Evolutionary conservation across 2,329 filamentous ascomycete species (phyloP).

Genomic region (Pseudogymnoascus pannorum): DNA sequence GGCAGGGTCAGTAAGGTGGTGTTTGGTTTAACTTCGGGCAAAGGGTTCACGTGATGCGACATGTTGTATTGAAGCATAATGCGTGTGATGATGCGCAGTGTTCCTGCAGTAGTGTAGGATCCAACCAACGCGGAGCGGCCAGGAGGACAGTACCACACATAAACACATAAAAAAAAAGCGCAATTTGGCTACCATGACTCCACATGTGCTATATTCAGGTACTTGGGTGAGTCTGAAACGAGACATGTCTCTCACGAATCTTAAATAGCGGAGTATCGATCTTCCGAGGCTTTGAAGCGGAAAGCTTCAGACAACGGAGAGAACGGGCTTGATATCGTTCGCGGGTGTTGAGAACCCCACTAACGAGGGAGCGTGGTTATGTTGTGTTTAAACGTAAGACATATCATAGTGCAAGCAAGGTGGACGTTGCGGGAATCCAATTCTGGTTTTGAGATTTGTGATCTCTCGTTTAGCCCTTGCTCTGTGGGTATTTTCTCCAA

Average conservation of each 20-base stretch:
- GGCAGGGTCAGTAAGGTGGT: too few species aligned
- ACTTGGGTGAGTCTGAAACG: background rate
- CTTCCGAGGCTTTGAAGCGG: background rate
- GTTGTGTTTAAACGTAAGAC: too few species aligned
- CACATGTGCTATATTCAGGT: background rate
- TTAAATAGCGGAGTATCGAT: background rate
- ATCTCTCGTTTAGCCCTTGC: background rate
- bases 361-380: too few species aligned
- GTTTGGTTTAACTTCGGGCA: background rate
- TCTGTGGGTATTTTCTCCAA: background rate
- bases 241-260: background rate
- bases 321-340: background rate
- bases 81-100: background rate
- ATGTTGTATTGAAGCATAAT: background rate
- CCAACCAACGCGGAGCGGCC: background rate
- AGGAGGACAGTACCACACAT: background rate
- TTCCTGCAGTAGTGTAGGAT: constrained; percentile 2
- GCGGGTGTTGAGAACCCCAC: background rate
- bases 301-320: background rate
- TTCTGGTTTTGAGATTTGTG: background rate
- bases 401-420: too few species aligned
- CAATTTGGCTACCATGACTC: background rate
- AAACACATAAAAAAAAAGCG: background rate
- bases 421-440: background rate
- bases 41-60: background rate